Evolutionary conservation across 345 rosid species (phyloP), one percentile per base, ranked within the genome.

Genomic region (Excoecaria cochinchinensis): DNA sequence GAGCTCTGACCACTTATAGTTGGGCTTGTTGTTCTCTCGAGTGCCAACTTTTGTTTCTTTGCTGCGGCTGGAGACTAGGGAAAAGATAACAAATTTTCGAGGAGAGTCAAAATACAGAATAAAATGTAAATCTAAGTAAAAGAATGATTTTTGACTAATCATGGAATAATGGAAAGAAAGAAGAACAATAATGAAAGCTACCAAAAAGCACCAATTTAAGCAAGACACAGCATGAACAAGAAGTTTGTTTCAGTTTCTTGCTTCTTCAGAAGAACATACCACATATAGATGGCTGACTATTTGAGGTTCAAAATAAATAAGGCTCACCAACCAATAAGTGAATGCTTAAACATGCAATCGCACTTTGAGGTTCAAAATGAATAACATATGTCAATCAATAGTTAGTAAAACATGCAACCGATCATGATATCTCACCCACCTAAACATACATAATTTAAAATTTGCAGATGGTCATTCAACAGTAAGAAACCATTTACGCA

Each of bases 41-140:
- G 67, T 50, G 38, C 60, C 57, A 48, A 52, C 66, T 76, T 83
- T 79, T 77, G 87, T 67, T 78, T 81, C 85, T 83, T 70, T n/a
- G 70, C 67, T 61, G 17, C 71, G 47, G 73, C 72, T 22, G 83
- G 78, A 46, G 76, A 76, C 92, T 89, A 48, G n/a, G 59, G 56
- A 42, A 21, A 67, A 53, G 40, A 6, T 66, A 22, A 52, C 22
- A 76, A 64, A 22, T 55, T 56, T 31, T 14, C 47, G 21, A 47
- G 40, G 69, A 61, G 72, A 17, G 69, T 63, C 51, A 58, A 68
- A 25, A 69, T 46, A 48, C 39, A 8, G 61, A 17, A 59, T 15
- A 59, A 67, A 60, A 21, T 21, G 44, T 15, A 69, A 56, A 15
- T 39, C 60, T 16, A 42, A 69, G 19, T 65, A 39, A 47, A 57